A percentile compares a stretch with the other conserved stretches of the same genome.
phyloP scores from a whole-genome alignment of 2,329 filamentous ascomycete species.

The Sclerotinia nivalis region DNA sequence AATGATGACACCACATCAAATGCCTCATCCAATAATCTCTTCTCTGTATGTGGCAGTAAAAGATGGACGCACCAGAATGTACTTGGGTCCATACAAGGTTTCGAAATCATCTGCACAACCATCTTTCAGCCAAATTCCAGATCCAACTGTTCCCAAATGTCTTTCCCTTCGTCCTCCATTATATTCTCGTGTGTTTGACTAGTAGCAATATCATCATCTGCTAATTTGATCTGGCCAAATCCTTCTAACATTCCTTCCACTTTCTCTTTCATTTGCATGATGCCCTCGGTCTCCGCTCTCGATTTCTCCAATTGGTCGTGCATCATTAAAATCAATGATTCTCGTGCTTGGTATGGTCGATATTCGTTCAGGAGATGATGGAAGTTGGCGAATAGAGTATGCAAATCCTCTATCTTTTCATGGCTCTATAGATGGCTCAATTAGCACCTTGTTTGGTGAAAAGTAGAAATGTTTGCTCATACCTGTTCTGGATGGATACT shows the following conservation, averaged over 20 bases:
- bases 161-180: slow-evolving; percentile 34
- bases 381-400: slow-evolving; percentile 84
- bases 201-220: slow-evolving; percentile 21
- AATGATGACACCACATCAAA: neutral
- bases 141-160: slow-evolving; percentile 49
- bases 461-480: slow-evolving; percentile 27
- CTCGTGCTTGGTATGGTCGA: slow-evolving; percentile 86
- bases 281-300: slow-evolving; percentile 69
- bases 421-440: slow-evolving; percentile 50
- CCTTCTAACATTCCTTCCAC: slow-evolving; percentile 73
- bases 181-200: slow-evolving; percentile 27
- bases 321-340: slow-evolving; percentile 85
- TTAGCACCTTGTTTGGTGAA: neutral
- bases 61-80: neutral
- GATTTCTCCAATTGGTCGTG: slow-evolving; percentile 76
- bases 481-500: slow-evolving; percentile 62
- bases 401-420: slow-evolving; percentile 74
- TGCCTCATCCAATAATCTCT: neutral
- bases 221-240: slow-evolving; percentile 54
- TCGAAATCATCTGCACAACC: neutral
- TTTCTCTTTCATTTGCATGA: slow-evolving; percentile 67
- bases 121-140: slow-evolving; percentile 42
- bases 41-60: neutral
- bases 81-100: neutral
- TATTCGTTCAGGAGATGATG: slow-evolving; percentile 95